Evolutionary conservation across 805 yeast species (phyloP), one percentile per base, ranked within the genome.

Genomic region (Starmerella roubikii): DNA sequence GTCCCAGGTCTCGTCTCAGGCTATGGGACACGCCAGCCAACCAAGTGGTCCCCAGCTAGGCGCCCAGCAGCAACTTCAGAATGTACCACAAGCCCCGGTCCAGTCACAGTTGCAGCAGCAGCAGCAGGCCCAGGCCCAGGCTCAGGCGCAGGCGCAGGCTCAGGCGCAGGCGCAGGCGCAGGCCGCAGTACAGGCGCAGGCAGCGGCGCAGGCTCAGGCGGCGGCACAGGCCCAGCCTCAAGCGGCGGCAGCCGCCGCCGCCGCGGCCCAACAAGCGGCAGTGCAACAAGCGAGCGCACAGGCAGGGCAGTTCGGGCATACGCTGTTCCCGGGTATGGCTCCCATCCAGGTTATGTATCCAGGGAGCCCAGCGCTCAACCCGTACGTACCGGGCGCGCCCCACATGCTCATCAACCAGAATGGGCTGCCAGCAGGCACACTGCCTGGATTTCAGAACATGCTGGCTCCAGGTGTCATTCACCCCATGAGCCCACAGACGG

Each of bases 331-430:
- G 6, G 39, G 39, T 16, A 6, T 30, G n/a, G 25, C 34, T 28
- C 34, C 42, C 17, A 25, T 44, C 29, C 45, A 37, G 26, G 34
- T 46, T 8, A 46, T 46, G 12, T 46, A 46, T 29, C 50, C 50
- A 21, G 32, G 39, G 9, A 41, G 44, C 33, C 50, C 50, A 10
- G 48, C 46, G 12, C 31, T 46, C 29, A 30, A 39, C 26, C 44
- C 50, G 19, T 46, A 45, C 37, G 30, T 37, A 12, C 20, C 30
- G 6, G 26, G 24, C 26, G 38, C 36, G 22, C 36, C 36, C 16
- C 21, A 33, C n/a, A 21, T 10, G 16, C 11, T 38, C 8, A 4
- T 19, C 18, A 28, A 22, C 25, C 34, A 36, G 12, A 34, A 16
- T 35, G 35, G 35, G 15, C 25, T 22, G 4, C 34, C 11, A 15